Conservation (phyloP, 495 filamentous ascomycete genomes). For the Aspergillus campestris region DNA sequence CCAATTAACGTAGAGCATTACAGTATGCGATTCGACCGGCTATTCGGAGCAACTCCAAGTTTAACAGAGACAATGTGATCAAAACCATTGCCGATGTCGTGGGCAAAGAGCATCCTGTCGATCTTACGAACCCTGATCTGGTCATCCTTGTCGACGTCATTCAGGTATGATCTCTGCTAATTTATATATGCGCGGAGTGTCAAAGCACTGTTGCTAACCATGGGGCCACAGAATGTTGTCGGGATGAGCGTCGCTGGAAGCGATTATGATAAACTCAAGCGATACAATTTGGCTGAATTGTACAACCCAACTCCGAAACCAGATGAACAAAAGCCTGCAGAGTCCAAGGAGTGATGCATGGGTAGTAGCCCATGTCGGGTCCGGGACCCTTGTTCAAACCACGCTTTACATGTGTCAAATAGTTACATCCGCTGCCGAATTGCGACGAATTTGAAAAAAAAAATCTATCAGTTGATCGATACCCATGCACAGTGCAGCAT, state of each 20-base stretch:
- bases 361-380: too few relatives aligned
- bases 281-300: slow-evolving; percentile 64
- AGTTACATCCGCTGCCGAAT: too few relatives aligned
- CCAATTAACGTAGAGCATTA: background rate
- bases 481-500: too few relatives aligned
- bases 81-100: slow-evolving; percentile 64
- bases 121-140: slow-evolving; percentile 72
- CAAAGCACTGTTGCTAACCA: slow-evolving; percentile 4
- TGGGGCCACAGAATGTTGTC: slow-evolving; percentile 51
- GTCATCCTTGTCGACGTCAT: slow-evolving; percentile 84
- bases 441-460: too few relatives aligned
- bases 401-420: too few relatives aligned
- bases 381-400: too few relatives aligned
- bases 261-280: slow-evolving; percentile 63
- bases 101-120: slow-evolving; percentile 66
- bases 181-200: background rate
- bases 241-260: slow-evolving; percentile 68
- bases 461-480: too few relatives aligned
- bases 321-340: background rate
- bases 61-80: slow-evolving; percentile 71
- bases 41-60: slow-evolving; percentile 65
- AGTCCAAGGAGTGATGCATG: background rate
- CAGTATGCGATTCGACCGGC: slow-evolving; percentile 89
- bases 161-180: slow-evolving; percentile 50
- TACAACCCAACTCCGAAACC: slow-evolving; percentile 39